phyloP scores from a whole-genome alignment of 208 protist genomes.

The Plasmodiophora brassicae region DNA sequence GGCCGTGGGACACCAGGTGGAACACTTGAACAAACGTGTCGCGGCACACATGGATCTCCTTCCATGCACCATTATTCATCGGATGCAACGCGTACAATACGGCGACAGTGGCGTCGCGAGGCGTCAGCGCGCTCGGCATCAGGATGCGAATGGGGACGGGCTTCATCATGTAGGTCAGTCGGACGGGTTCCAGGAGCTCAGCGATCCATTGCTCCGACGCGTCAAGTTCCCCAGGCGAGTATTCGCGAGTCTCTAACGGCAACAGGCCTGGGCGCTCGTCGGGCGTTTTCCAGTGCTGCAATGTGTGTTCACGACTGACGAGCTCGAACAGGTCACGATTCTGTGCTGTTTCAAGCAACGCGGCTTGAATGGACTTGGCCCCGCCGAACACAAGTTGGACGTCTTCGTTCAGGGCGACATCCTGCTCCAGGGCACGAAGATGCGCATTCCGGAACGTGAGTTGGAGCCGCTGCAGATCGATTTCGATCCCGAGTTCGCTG shows the following conservation, averaged over 20 bases:
- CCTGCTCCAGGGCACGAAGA: constrained; percentile 39
- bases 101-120: constrained; percentile 43
- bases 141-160: constrained; percentile 46
- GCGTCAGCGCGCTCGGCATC: constrained; percentile 49
- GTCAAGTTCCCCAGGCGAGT: constrained; percentile 58
- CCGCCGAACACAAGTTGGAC: constrained; percentile 53
- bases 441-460: constrained; percentile 36
- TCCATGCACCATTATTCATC: constrained; percentile 48
- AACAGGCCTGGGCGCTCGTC: constrained; percentile 38
- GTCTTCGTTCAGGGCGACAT: constrained; percentile 40
- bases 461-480: constrained; percentile 45
- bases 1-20: constrained; percentile 55
- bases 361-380: constrained; percentile 55
- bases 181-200: constrained; percentile 56
- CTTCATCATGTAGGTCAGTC: constrained; percentile 44
- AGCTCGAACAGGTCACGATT: constrained; percentile 56
- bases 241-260: constrained; percentile 45
- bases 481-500: constrained; percentile 44
- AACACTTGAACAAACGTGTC: constrained; percentile 52
- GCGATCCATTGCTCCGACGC: constrained; percentile 55
- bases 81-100: constrained; percentile 45
- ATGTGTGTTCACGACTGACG: constrained; percentile 59
- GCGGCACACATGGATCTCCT: constrained; percentile 54
- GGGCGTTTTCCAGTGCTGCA: constrained; percentile 56
- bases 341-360: constrained; percentile 50